Base-by-base conservation (phyloP, 371 early-diverging fungal genomes). In the Actinomucor elegans region DNA sequence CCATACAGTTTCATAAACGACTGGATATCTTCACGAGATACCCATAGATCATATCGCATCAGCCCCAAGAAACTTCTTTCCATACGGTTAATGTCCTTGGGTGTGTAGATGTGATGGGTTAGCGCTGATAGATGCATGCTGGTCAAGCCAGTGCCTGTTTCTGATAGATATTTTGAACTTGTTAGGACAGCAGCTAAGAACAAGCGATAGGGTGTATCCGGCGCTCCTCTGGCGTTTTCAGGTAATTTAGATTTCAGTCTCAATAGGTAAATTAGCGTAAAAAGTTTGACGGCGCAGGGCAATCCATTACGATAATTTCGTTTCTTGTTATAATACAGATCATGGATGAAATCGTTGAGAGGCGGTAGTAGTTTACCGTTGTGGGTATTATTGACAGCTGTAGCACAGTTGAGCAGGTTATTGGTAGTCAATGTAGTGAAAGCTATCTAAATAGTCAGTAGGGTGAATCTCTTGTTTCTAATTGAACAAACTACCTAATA, bases 141-240 rank as follows among this genome's bases (percentile, higher is more conserved):
- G 0, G 61, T 67, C 17, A 67, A 42, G 0, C 66, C 66, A 8
- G 52, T 52, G 12, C 64, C 59, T 24, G 43, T 42, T 40, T 67
- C 68, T 11, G 57, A 55, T 2, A 63, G 41, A 24, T 60, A 64
- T 46, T 67, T 87, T 50, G 83, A 83, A 3, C 83, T 81, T 10
- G 83, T 74, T 33, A 87, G 62, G 37, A 85, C 54, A 3, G 87
- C 77, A 0, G 84, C 84, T 47, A 87, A 41, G 48, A 87, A 85
- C 29, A 87, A 73, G 52, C 80, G 71, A 61, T 84, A 84, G 15
- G 86, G 86, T 14, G 87, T 85, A 52, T 85, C 87, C 17, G 65
- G 61, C 26, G 77, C 81, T 2, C 85, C 86, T 18, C 75, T 69
- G 29, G 87, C 86, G 42, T 71, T 63, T 23, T 54, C 52, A 2